phyloP scores from a whole-genome alignment of 2,329 filamentous ascomycete species.

The Raffaelea ambrosiae region DNA sequence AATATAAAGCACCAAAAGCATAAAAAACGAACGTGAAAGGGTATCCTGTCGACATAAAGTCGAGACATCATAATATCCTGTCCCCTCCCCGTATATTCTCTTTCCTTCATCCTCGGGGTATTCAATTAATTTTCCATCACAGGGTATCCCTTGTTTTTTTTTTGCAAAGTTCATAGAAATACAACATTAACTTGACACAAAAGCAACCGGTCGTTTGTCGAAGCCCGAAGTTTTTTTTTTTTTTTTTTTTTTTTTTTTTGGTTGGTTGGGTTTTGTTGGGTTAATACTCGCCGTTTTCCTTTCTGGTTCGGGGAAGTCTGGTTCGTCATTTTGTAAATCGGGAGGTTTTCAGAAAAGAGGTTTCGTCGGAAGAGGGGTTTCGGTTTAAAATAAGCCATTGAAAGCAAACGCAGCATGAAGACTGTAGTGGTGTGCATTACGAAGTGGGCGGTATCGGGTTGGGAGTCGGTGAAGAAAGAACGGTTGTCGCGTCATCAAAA shows the following conservation, averaged over 20 bases:
- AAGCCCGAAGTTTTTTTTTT: not conserved
- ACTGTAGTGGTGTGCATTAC: not conserved
- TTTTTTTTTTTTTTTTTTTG: constrained; percentile 1
- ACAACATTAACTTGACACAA: not conserved
- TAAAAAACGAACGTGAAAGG: not conserved
- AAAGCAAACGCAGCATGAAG: no score
- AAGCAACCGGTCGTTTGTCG: not conserved
- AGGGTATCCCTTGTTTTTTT: not conserved
- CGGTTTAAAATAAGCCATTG: no score
- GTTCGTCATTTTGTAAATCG: not conserved
- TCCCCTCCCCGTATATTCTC: no score
- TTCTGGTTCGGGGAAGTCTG: no score
- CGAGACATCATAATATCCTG: not conserved
- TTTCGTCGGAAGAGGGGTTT: no score
- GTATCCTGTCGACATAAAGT: not conserved
- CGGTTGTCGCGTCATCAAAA: not conserved
- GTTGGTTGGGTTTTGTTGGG: not conserved
- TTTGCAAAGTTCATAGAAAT: not conserved
- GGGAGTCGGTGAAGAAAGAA: not conserved
- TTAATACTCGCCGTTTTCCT: not conserved
- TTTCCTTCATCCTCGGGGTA: no score
- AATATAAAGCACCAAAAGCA: not conserved
- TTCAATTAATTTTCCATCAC: no score
- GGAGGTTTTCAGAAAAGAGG: no score
- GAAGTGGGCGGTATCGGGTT: not conserved